phyloP scores from a whole-genome alignment of 2,329 filamentous ascomycete species.

The Eutypa lata region DNA sequence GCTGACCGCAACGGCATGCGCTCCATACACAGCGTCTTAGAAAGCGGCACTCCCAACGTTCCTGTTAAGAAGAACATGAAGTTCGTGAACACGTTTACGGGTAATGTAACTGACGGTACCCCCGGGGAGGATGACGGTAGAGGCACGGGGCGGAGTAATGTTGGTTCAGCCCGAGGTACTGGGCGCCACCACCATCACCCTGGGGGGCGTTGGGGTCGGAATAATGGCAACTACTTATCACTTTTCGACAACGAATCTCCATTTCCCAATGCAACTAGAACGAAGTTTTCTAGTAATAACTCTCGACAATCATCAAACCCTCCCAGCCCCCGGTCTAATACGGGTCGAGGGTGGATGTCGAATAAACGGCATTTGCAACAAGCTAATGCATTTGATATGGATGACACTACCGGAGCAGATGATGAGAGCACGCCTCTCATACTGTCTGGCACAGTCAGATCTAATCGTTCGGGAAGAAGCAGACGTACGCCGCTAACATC shows the following conservation, averaged over 20 bases:
- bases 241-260: slow-evolving; percentile 76
- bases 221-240: slow-evolving; percentile 65
- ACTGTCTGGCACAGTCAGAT: slow-evolving; percentile 51
- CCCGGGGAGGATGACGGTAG: slow-evolving; percentile 67
- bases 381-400: slow-evolving; percentile 70
- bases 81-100: slow-evolving; percentile 78
- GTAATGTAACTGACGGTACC: slow-evolving; percentile 48
- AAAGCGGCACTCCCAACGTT: slow-evolving; percentile 49
- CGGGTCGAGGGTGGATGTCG: slow-evolving; percentile 22
- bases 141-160: slow-evolving; percentile 57
- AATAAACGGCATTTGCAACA: slow-evolving; percentile 57
- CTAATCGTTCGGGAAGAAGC: slow-evolving; percentile 53
- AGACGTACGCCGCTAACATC: slow-evolving; percentile 52
- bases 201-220: slow-evolving; percentile 68
- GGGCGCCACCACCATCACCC: slow-evolving; percentile 78
- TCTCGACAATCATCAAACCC: slow-evolving; percentile 65
- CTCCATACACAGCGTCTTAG: slow-evolving; percentile 65
- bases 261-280: slow-evolving; percentile 64
- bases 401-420: slow-evolving; percentile 75
- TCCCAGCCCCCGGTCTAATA: slow-evolving; percentile 60
- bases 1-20: slow-evolving; percentile 58
- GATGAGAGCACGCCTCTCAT: slow-evolving; percentile 87
- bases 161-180: slow-evolving; percentile 63
- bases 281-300: slow-evolving; percentile 57
- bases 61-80: slow-evolving; percentile 92